These are phyloP conservation scores for Datura wrightii DNA, from an alignment of 257 asterid species.

Conservation along the genomic window DNA sequence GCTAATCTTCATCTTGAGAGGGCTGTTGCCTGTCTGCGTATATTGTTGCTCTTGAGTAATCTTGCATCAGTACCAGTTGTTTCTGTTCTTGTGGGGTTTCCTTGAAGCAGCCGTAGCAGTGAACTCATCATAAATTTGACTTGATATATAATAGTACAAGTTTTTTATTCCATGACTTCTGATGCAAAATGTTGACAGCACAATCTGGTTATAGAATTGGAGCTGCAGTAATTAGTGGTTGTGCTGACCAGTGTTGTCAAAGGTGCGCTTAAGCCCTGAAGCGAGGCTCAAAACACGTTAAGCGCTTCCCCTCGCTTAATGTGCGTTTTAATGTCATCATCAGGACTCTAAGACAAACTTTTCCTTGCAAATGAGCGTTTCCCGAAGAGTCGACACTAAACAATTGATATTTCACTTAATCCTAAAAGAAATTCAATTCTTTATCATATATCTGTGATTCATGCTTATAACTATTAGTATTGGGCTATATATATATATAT, in stretches of 20 bases:
- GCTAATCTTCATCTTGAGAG: background rate
- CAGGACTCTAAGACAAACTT: no score
- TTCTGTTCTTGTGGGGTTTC: slow-evolving; percentile 5
- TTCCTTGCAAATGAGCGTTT: no score
- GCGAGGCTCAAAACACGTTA: no score
- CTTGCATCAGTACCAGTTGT: slow-evolving; percentile 4
- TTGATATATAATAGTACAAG: slow-evolving; percentile 18
- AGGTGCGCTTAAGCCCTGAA: no score
- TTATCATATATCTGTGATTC: no score
- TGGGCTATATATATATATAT: no score
- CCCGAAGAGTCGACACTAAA: no score
- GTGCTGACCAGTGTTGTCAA: background rate
- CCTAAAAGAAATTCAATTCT: no score
- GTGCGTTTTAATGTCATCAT: no score
- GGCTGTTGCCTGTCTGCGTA: slow-evolving; percentile 8
- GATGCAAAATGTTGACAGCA: background rate
- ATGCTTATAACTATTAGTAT: no score
- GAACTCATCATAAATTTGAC: background rate
- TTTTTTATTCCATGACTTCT: background rate
- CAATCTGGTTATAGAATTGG: slow-evolving; percentile 10
- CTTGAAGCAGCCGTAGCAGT: background rate
- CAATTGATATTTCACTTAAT: no score
- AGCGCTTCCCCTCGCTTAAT: no score
- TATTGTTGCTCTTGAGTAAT: background rate
- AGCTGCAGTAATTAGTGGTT: background rate